These are phyloP conservation scores for Coccomyxa sp. DNA, from an alignment of 139 green algal species.

Conservation along the genomic window DNA sequence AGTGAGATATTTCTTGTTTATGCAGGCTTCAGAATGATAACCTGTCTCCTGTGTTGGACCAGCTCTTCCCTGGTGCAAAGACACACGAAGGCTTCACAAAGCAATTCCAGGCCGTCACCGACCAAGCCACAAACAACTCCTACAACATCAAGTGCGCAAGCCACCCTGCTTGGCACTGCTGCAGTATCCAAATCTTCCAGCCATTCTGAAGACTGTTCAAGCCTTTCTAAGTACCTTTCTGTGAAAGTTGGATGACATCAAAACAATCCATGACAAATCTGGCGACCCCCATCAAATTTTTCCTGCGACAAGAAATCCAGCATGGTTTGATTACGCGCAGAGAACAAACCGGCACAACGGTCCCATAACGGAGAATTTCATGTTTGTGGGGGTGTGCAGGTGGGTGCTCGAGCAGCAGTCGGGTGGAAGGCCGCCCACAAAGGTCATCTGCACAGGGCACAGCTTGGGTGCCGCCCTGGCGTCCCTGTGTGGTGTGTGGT, in stretches of 20 bases:
- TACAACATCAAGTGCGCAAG: neutral
- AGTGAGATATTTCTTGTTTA: neutral
- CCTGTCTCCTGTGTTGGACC: neutral
- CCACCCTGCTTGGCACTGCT: neutral
- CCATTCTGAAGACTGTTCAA: no score
- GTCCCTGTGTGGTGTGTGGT: slow-evolving; percentile 14
- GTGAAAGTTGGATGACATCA: no score
- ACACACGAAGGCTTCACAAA: neutral
- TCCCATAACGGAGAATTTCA: no score
- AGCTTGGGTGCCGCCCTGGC: neutral
- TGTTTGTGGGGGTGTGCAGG: neutral
- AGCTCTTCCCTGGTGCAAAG: neutral
- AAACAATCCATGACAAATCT: no score
- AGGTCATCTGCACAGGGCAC: neutral
- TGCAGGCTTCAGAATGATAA: neutral
- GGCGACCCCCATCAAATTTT: no score
- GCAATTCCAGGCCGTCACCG: neutral
- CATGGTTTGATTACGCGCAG: no score
- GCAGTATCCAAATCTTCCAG: no score
- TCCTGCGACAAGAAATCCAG: no score
- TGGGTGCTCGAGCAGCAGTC: neutral
- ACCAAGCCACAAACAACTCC: neutral
- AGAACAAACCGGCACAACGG: no score
- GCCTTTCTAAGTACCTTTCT: no score
- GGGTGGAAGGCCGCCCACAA: neutral